Base-by-base conservation (phyloP, 2,329 filamentous ascomycete genomes). In the Nemania serpens region DNA sequence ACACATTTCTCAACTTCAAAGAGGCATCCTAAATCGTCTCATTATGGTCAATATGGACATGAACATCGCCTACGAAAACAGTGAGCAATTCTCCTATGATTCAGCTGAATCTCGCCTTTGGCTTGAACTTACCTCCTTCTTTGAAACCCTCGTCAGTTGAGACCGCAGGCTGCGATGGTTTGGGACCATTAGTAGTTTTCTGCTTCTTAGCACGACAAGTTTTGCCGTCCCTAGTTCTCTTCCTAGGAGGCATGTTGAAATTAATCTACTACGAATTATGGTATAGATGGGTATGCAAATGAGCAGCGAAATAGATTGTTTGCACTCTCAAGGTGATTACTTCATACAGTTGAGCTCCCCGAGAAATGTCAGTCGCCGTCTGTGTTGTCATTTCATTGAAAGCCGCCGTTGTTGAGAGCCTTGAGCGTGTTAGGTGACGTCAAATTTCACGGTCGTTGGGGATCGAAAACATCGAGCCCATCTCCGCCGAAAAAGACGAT, bases 1-100 rank as follows among this genome's bases (percentile, higher is more conserved):
- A 66, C 5, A 64, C 62, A 45, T 62, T 64, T 22, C 64, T 66
- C 17, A 66, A 48, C 22, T 66, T 66, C 36, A 66, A 37, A 41
- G 61, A 64, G 3, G 64, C 64, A 52, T 66, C 64, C 61, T 58
- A 66, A 12, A 57, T 50, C 5, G 55, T 62, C 12, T 39, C 62
- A 55, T 66, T 53, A 22, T 64, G 54, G 37, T 66, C 64, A 37
- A 62, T 57, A 20, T 66, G 53, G 25, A 66, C 59, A 22, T 55
- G 59, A 1, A 64, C 59, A 46, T 66, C 41, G 18, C 58, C 63
- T 66, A 17, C 10, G 20, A 42, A 6, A 5, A 12, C 7, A 22
- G n/a, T 20, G 56, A 20, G 62, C 36, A 17, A 42, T 17, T 12
- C 5, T 45, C 36, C 13, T 10, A 45, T 42, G 15, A 17, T 41